Conservation (phyloP, 805 yeast genomes). For the Kodamaea nitidulidarum region DNA sequence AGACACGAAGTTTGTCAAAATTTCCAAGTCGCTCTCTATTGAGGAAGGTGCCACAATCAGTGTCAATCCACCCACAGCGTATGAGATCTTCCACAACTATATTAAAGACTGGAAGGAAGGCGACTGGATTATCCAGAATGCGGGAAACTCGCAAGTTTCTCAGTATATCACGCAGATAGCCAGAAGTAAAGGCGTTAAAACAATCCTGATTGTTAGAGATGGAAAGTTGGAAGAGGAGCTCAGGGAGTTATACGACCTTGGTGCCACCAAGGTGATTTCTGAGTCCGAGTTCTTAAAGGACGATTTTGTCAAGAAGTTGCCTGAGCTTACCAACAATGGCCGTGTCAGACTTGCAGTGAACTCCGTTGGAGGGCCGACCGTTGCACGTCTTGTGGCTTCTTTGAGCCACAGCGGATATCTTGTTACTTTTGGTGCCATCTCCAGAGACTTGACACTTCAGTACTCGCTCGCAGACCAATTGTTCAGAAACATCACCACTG, state of each 20-base stretch:
- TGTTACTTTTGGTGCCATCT: slow-evolving; percentile 25
- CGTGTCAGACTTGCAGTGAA: too few relatives aligned
- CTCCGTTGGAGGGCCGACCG: slow-evolving; percentile 27
- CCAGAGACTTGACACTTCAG: slow-evolving; percentile 16
- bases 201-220: too few relatives aligned
- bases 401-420: slow-evolving; percentile 26
- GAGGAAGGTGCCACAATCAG: slow-evolving; percentile 21
- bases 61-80: slow-evolving; percentile 21
- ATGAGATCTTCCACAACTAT: too few relatives aligned
- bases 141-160: slow-evolving; percentile 33
- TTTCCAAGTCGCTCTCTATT: slow-evolving; percentile 5
- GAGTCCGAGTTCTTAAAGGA: too few relatives aligned
- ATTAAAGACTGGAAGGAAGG: slow-evolving; percentile 19
- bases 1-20: slow-evolving; percentile 5
- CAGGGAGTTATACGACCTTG: too few relatives aligned
- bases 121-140: slow-evolving; percentile 33
- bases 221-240: too few relatives aligned
- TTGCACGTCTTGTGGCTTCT: slow-evolving; percentile 19
- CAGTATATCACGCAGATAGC: too few relatives aligned
- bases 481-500: slow-evolving; percentile 27
- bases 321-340: too few relatives aligned
- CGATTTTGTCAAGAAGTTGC: too few relatives aligned
- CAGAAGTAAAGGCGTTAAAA: too few relatives aligned
- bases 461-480: slow-evolving; percentile 24
- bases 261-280: too few relatives aligned